Evolutionary conservation across 176 grass and related monocot species (phyloP), one percentile per base, ranked within the genome.

Genomic region (Hyparrhenia diplandra): DNA sequence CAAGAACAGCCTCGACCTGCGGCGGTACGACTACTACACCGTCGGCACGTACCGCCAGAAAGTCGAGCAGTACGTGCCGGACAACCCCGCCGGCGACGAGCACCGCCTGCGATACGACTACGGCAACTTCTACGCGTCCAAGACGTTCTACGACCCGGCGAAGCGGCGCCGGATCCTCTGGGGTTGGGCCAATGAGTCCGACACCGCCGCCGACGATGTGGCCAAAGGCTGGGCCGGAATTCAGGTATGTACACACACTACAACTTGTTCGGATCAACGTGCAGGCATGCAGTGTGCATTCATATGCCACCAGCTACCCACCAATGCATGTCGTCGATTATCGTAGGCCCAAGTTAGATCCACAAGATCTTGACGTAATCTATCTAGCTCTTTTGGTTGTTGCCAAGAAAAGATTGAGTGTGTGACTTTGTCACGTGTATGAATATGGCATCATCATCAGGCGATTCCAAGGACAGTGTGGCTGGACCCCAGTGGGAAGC

Each of bases 121-220:
- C 41, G 90, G 95, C 11, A 98, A 98, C 85, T 98, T 92, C 60
- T 98, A 98, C 69, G 95, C 95, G 6, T 98, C 92, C 27, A 94
- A 91, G 81, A 87, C 95, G 3, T 94, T 98, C 84, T 92, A 90
- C 69, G 95, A 98, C 57, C 74, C 90, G 8, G 49, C 73, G 6
- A n/a, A n/a, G 81, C 75, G 63, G 4, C 84, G 95, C 12, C 81
- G 95, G 95, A 85, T 94, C 18, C 18, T 98, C 1, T 98, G 95
- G 92, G 95, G 95, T 0, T 98, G 95, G 95, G 87, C 88, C 18
- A 94, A 98, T 11, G 90, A 98, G 52, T 92, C 95, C 2, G 92
- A 98, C 84, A 69, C 60, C 28, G 30, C 69, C 20, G 31, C 65
- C 49, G 83, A 78, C 63, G 90, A 97, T 18, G 85, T 73, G 13